These are phyloP conservation scores for Vicia sativa DNA, from an alignment of 306 rosid species.

Conservation along the genomic window DNA sequence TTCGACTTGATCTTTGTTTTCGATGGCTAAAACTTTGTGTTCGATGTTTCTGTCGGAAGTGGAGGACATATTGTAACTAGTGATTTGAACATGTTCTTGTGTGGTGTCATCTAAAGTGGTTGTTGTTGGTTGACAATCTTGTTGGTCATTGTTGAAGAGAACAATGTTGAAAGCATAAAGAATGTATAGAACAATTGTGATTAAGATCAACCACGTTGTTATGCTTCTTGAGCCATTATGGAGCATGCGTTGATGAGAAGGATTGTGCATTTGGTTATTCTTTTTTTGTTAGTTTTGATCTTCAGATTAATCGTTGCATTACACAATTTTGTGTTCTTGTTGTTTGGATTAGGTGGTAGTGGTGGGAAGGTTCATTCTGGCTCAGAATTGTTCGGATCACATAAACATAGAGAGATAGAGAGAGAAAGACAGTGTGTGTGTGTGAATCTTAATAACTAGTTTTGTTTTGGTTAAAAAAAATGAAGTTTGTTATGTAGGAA, in stretches of 20 bases:
- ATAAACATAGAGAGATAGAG: slow-evolving; percentile 4
- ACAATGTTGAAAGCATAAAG: slow-evolving; percentile 61
- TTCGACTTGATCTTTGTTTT: neutral
- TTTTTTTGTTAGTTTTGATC: slow-evolving; percentile 32
- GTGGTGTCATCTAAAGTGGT: slow-evolving; percentile 34
- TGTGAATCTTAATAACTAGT: slow-evolving; percentile 25
- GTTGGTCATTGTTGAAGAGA: slow-evolving; percentile 53
- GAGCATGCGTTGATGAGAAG: slow-evolving; percentile 43
- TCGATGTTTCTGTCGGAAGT: neutral
- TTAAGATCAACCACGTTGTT: slow-evolving; percentile 56
- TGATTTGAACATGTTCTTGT: slow-evolving; percentile 39
- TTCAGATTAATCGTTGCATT: slow-evolving; percentile 21
- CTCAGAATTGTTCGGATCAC: slow-evolving; percentile 60
- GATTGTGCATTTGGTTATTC: slow-evolving; percentile 37
- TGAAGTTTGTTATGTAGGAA: slow-evolving; percentile 43
- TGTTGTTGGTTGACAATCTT: slow-evolving; percentile 48
- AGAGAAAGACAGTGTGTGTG: neutral
- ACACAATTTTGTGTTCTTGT: neutral
- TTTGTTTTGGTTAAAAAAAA: slow-evolving; percentile 14
- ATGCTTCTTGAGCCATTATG: slow-evolving; percentile 48
- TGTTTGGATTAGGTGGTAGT: neutral
- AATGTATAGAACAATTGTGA: slow-evolving; percentile 50
- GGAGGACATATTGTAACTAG: slow-evolving; percentile 41
- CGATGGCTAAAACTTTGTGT: slow-evolving; percentile 13
- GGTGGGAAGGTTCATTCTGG: neutral